Conservation (phyloP, 345 rosid genomes). For the Stellera chamaejasme region DNA sequence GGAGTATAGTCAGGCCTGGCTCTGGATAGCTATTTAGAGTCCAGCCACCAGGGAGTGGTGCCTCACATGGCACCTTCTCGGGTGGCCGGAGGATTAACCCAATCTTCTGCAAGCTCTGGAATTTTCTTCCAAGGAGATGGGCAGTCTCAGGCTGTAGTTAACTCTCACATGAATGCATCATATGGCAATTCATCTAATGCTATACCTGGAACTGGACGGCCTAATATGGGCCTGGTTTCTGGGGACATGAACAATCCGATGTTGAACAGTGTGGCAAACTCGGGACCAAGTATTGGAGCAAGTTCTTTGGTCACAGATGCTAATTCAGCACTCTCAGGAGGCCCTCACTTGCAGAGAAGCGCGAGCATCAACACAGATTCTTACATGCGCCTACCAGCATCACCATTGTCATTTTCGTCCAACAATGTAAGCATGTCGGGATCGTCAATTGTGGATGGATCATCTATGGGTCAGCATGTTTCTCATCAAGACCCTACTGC, state of each 20-base stretch:
- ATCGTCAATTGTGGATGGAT: slow-evolving; percentile 78
- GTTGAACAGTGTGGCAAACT: slow-evolving; percentile 77
- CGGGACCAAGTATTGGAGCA: slow-evolving; percentile 92
- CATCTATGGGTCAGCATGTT: slow-evolving; percentile 62
- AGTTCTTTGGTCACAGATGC: slow-evolving; percentile 96
- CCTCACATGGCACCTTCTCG: slow-evolving; percentile 69
- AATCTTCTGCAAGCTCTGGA: slow-evolving; percentile 91
- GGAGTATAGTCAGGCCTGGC: slow-evolving; percentile 42
- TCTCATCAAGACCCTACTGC: slow-evolving; percentile 58
- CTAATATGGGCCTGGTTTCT: slow-evolving; percentile 62
- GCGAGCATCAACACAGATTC: slow-evolving; percentile 92
- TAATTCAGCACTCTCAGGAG: slow-evolving; percentile 84
- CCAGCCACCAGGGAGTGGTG: slow-evolving; percentile 46
- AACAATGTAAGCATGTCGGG: slow-evolving; percentile 88
- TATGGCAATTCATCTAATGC: slow-evolving; percentile 78
- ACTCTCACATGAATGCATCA: slow-evolving; percentile 78
- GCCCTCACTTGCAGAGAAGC: slow-evolving; percentile 88
- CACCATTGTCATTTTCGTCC: slow-evolving; percentile 90
- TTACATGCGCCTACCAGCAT: slow-evolving; percentile 91
- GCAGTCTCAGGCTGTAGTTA: slow-evolving; percentile 78
- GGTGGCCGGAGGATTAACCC: slow-evolving; percentile 76
- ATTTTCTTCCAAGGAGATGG: slow-evolving; percentile 94
- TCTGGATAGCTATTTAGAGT: slow-evolving; percentile 66
- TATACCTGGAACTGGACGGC: slow-evolving; percentile 59
- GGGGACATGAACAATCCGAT: slow-evolving; percentile 75